Evolutionary conservation across 192 early-diverging fungal genomes (phyloP), one percentile per base, ranked within the genome.

Genomic region (Coemansia asiatica): DNA sequence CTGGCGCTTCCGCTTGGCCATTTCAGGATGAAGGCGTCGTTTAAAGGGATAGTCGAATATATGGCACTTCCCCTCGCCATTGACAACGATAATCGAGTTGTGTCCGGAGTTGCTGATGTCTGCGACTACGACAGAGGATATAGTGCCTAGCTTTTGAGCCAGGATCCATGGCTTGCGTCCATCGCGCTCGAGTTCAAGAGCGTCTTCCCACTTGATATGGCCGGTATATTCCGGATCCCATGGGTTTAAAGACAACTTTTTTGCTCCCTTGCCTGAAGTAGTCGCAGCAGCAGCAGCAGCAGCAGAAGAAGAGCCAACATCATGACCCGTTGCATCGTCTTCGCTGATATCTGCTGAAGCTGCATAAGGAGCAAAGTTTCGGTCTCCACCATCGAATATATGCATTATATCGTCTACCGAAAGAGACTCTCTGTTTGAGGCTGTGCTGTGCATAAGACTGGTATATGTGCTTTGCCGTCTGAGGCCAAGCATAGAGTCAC

Each of bases 161-260:
- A 81, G 51, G 23, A 81, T 64, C 79, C 79, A 81, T 19, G 79
- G 79, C 67, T 81, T 81, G 50, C 79, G 79, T 7, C 79, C 79
- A 38, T 81, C 79, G 60, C 79, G 79, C 70, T 81, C 79, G 47
- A 81, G 64, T 21, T 81, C 79, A 60, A 81, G 46, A 29, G 73
- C 70, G 25, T 81, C 79, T 35, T 81, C 79, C 79, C 79, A 81
- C 55, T 69, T 75, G 35, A 81, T 64, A 44, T 75, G 79, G 15
- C 70, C 70, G 4, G 64, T 56, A 8, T 44, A 46, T 15, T 72
- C 67, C 0, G 63, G 40, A 31, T 60, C 65, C 56, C 57, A 53
- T 15, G 33, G 56, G 23, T 36, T 38, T 2, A 15, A 29, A 5
- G 7, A 10, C 8, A 48, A 6, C 57, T 51, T 33, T 47, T 55